Conservation (phyloP, 495 filamentous ascomycete genomes). For the Usnea hakonensis region DNA sequence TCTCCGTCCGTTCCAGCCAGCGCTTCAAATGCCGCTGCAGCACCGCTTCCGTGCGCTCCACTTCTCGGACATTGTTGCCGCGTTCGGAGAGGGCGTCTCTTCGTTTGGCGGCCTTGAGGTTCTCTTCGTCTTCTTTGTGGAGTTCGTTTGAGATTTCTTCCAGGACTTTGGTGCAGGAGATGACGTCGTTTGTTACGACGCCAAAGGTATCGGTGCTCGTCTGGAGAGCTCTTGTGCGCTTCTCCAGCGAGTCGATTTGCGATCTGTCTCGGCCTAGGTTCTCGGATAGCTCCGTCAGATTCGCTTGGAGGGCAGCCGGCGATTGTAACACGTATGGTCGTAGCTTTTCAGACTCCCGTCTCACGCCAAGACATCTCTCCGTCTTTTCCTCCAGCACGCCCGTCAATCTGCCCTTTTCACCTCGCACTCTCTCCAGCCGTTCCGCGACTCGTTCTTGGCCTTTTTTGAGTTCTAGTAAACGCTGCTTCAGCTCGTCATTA, state of each 20-base stretch:
- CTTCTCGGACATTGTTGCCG: slow-evolving; percentile 80
- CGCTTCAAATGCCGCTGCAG: slow-evolving; percentile 75
- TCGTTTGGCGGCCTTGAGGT: slow-evolving; percentile 65
- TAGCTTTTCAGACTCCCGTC: slow-evolving; percentile 78
- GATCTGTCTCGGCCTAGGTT: slow-evolving; percentile 67
- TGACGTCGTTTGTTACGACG: slow-evolving; percentile 73
- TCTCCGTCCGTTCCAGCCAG: slow-evolving; percentile 77
- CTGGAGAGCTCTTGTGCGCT: slow-evolving; percentile 78
- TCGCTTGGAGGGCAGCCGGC: slow-evolving; percentile 70
- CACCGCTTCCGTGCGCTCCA: slow-evolving; percentile 77
- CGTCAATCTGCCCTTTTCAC: slow-evolving; percentile 63
- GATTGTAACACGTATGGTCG: slow-evolving; percentile 86
- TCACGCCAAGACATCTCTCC: slow-evolving; percentile 46
- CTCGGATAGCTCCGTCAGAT: slow-evolving; percentile 72
- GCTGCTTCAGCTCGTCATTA: slow-evolving; percentile 76
- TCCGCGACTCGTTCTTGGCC: slow-evolving; percentile 72
- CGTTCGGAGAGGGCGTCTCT: slow-evolving; percentile 80
- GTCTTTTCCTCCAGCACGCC: slow-evolving; percentile 72
- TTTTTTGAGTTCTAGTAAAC: slow-evolving; percentile 64
- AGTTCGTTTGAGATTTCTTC: slow-evolving; percentile 80
- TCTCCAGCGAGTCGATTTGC: slow-evolving; percentile 79
- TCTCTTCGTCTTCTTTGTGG: slow-evolving; percentile 83
- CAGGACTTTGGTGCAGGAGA: slow-evolving; percentile 75
- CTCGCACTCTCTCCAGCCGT: slow-evolving; percentile 66
- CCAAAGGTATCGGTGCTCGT: slow-evolving; percentile 84